Conservation (phyloP, 345 rosid species). For the Barbarea vulgaris region DNA sequence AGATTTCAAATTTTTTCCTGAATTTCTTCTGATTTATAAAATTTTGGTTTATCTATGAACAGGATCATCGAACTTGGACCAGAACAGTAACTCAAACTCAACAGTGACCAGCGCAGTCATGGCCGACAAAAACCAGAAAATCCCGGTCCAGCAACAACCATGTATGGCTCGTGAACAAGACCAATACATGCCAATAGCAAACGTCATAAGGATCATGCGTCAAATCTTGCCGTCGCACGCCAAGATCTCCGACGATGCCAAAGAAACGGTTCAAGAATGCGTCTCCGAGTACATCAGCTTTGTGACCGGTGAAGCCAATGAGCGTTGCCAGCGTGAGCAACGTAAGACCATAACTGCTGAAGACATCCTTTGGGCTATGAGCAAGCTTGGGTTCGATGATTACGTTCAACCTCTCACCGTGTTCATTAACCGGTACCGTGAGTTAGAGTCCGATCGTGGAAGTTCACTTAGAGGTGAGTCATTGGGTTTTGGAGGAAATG, state of each 20-base stretch:
- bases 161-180: constrained; percentile 56
- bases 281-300: constrained; percentile 75
- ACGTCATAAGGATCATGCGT: constrained; percentile 74
- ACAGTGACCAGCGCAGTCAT: constrained; percentile 5
- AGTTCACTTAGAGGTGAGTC: constrained; percentile 35
- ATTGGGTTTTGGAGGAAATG: constrained; percentile 14
- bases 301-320: constrained; percentile 72
- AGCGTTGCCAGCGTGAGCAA: constrained; percentile 71
- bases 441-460: constrained; percentile 47
- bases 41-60: neutral
- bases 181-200: constrained; percentile 75
- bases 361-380: constrained; percentile 72
- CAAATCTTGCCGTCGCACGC: constrained; percentile 57
- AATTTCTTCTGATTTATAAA: neutral
- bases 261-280: constrained; percentile 72
- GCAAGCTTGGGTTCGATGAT: constrained; percentile 64
- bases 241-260: constrained; percentile 74
- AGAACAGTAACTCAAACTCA: constrained; percentile 18
- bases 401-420: constrained; percentile 52
- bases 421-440: constrained; percentile 52
- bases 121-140: neutral
- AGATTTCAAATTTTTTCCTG: neutral
- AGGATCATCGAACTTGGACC: constrained; percentile 33
- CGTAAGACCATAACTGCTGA: constrained; percentile 72
- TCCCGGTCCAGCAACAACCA: constrained; percentile 15